phyloP scores from a whole-genome alignment of 2,329 filamentous ascomycete genomes.

The Fusarium veterinarium region DNA sequence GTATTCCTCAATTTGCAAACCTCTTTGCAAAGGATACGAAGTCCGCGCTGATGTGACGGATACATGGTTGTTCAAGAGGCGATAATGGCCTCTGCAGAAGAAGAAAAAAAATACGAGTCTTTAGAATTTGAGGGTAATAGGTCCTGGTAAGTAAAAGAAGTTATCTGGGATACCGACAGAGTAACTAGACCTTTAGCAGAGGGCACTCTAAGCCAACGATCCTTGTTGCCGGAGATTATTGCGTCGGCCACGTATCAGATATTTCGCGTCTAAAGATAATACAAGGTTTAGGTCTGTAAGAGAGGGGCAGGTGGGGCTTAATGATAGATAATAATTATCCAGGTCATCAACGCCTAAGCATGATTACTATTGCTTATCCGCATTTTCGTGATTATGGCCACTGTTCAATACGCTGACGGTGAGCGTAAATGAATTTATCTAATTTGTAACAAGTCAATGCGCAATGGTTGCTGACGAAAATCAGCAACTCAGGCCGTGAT shows the following conservation, averaged over 20 bases:
- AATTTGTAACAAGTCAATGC: background rate
- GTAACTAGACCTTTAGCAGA: too few species aligned
- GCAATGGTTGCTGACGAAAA: background rate
- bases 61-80: background rate
- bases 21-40: background rate
- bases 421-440: background rate
- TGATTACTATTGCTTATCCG: background rate
- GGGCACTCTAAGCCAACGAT: too few species aligned
- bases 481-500: background rate
- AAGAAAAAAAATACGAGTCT: background rate
- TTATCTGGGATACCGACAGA: too few species aligned
- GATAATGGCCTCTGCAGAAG: background rate
- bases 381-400: background rate
- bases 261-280: background rate
- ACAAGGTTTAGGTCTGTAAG: background rate
- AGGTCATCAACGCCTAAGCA: too few species aligned
- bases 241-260: background rate
- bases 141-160: too few species aligned
- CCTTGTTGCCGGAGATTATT: background rate
- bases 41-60: background rate
- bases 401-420: background rate
- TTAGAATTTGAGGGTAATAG: background rate
- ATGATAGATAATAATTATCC: background rate
- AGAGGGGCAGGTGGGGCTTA: background rate
- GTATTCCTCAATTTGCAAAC: background rate